Evolutionary conservation across 352 stramenopile genomes (phyloP), one percentile per base, ranked within the genome.

Genomic region (Globisporangium spinosum): DNA sequence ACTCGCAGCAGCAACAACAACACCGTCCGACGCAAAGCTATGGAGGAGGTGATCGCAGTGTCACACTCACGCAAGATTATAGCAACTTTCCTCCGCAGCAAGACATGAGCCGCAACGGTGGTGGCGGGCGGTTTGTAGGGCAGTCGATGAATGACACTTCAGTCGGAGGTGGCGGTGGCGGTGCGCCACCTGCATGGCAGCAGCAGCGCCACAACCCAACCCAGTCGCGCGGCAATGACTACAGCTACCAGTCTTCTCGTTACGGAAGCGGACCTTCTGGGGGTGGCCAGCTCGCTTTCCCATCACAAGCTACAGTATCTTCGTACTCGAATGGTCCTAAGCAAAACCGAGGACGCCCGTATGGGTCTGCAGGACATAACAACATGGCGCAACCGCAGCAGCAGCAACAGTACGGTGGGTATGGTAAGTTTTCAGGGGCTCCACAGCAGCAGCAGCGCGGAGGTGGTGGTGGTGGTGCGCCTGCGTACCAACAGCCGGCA

Each of bases 271-370:
- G 58, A 1, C 29, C 55, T 45, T 60, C 55, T 60, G 55, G 55
- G 15, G 23, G 58, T 10, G 59, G 25, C 20, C 53, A 58, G n/a
- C 49, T 59, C 25, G 13, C 62, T 8, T 10, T 34, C 8, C 34
- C 62, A 58, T 23, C 15, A 17, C 62, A 67, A 69, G 38, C 54
- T 32, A 3, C 43, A 40, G 20, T 65, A 15, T 69, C 64, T 51
- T 69, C 64, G 17, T 65, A 70, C 47, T 49, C 58, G 59, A 65
- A 34, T 20, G 58, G 59, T 34, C 59, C 65, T n/a, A 70, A 70
- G 23, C 58, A 49, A 35, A 62, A 20, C 40, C 56, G 64, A 23
- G 58, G 58, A 0, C 66, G 66, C 20, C 20, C 66, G 5, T 66
- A 58, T n/a, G 59, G 66, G n/a, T 23, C 56, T 29, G 32, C 32